Evolutionary conservation across 2,329 filamentous ascomycete species (phyloP), one percentile per base, ranked within the genome.

Genomic region (Nannizziopsis arthrosporioides): DNA sequence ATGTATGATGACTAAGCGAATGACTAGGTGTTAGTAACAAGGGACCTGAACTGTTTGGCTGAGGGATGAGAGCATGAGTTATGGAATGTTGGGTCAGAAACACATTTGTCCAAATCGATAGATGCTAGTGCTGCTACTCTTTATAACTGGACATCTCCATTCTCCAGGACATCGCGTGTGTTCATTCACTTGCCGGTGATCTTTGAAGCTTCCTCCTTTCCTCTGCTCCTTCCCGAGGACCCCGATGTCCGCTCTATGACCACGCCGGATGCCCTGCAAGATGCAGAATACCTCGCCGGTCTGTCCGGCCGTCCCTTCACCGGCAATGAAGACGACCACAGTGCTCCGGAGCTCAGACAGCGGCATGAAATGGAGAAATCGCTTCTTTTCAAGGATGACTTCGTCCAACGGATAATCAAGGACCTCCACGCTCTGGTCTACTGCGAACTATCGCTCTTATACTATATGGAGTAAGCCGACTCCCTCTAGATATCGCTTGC

Each of bases 391-490:
- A 69, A 72, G 55, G 63, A 65, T 18, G 64, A 67, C 18, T 63
- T 74, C 54, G 69, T 81, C 36, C 73, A 78, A 55, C 70, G 76
- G 47, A 59, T 81, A 43, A 67, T 80, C 51, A 70, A 73, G 48
- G 72, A 74, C 56, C 62, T 81, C 38, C 78, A 82, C 56, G 70
- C 77, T 55, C 58, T 79, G 42, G 71, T 80, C 48, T 81, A 79
- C 63, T 73, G 77, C 60, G 68, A 82, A 65, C 65, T 82, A 51
- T 76, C 77, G 34, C 70, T 72, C 6, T 62, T 80, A 50, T 82
- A 82, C 62, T 77, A 81, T 60, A 71, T 80, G 63, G 78, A 82
- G 77, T 80, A 69, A 57, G 74, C 22, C 18, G 7, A 27, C 7
- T 3, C 22, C 22, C n/a, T n/a, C n/a, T n/a, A n/a, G n/a, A n/a